These are phyloP conservation scores for Leccinum ochraceum DNA, from an alignment of 768 basidiomycete genomes.

Conservation along the genomic window DNA sequence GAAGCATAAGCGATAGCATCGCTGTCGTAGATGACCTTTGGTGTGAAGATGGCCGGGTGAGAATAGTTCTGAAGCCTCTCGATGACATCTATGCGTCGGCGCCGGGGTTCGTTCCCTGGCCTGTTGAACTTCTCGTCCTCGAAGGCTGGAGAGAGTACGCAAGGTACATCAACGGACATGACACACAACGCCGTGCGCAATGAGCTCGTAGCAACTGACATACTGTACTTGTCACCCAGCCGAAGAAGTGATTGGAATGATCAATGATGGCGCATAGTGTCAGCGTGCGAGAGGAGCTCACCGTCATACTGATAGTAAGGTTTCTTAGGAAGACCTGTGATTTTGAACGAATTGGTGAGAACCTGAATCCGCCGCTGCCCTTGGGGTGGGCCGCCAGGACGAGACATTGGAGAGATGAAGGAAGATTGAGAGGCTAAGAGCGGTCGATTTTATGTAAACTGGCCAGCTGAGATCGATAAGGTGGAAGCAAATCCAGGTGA, in stretches of 20 bases:
- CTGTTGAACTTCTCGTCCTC: conserved; percentile 8
- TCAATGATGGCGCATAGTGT: conserved; percentile 4
- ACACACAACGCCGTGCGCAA: background rate
- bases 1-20: conserved; percentile 43
- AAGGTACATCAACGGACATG: conserved; percentile 1
- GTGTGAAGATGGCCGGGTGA: conserved; percentile 38
- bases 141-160: conserved; percentile 17
- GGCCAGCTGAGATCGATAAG: conserved; percentile 27
- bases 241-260: conserved; percentile 9
- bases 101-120: background rate
- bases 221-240: conserved; percentile 17
- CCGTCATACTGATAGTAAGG: conserved; percentile 36
- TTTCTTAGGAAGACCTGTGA: conserved; percentile 28
- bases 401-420: conserved; percentile 26
- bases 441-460: conserved; percentile 10
- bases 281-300: conserved; percentile 16
- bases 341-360: conserved; percentile 35
- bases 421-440: background rate
- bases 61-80: conserved; percentile 40
- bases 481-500: conserved; percentile 9
- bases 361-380: conserved; percentile 26
- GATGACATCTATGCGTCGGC: conserved; percentile 32
- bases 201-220: conserved; percentile 24
- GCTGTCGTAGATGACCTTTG: conserved; percentile 49
- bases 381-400: conserved; percentile 16